A percentile compares a stretch with the other conserved stretches of the same genome.
Evolutionary conservation across 2,329 filamentous ascomycete species (phyloP).

Genomic region (Calycina herbarum): DNA sequence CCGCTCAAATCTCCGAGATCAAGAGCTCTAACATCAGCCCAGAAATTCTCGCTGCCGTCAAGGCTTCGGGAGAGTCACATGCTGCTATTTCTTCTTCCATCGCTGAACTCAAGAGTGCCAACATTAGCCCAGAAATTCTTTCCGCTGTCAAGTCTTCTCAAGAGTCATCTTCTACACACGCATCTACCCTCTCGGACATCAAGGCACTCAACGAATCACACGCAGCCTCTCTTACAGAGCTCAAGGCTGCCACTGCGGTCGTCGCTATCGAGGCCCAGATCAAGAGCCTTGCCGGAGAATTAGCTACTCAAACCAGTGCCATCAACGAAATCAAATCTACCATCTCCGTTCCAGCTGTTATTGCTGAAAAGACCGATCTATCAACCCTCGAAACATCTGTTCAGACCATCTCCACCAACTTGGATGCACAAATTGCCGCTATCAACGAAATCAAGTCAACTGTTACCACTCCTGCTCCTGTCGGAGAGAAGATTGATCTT

Average conservation of each 20-base stretch:
- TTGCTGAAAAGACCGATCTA: conserved; percentile 18
- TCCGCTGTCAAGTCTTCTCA: conserved; percentile 15
- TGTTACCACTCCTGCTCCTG: conserved; percentile 23
- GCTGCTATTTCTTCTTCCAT: conserved; percentile 19
- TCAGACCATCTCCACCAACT: conserved; percentile 14
- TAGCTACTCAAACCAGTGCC: conserved; percentile 15
- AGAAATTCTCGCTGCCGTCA: conserved; percentile 18
- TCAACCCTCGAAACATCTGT: conserved; percentile 15
- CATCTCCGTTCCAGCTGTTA: conserved; percentile 15
- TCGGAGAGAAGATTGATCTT: conserved; percentile 25
- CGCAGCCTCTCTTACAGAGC: conserved; percentile 21
- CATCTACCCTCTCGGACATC: conserved; percentile 16
- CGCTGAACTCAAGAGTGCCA: conserved; percentile 19
- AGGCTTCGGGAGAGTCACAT: conserved; percentile 12
- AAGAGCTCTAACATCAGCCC: conserved; percentile 16
- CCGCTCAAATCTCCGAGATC: conserved; percentile 19
- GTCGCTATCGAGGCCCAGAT: conserved; percentile 12
- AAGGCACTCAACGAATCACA: conserved; percentile 21
- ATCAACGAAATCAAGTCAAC: conserved; percentile 21
- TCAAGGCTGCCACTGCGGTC: conserved; percentile 18
- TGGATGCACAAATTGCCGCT: conserved; percentile 15
- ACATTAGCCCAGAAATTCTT: conserved; percentile 17
- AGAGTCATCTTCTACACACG: conserved; percentile 10
- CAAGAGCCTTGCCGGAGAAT: conserved; percentile 17
- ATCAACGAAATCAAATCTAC: conserved; percentile 21